Evolutionary conservation across 345 rosid species (phyloP).

Genomic region (Acer negundo): DNA sequence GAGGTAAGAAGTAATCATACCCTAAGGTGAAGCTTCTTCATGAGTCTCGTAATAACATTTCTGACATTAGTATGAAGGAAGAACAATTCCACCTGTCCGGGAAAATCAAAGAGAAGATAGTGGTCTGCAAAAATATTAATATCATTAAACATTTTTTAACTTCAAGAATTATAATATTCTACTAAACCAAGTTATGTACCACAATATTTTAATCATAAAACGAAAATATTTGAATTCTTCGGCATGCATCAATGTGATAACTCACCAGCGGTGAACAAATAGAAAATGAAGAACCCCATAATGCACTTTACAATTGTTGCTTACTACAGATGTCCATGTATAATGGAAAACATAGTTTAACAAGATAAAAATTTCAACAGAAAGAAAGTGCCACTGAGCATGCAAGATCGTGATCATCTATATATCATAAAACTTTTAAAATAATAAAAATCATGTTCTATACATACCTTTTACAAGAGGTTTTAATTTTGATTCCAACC

Average conservation of each 20-base stretch:
- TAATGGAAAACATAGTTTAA: background rate
- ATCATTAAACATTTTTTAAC: slow-evolving; percentile 10
- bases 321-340: background rate
- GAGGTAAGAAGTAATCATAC: slow-evolving; percentile 44
- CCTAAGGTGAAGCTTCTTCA: slow-evolving; percentile 74
- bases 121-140: slow-evolving; percentile 65
- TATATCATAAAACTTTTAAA: background rate
- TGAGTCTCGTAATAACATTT: slow-evolving; percentile 69
- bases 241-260: background rate
- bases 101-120: slow-evolving; percentile 94
- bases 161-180: background rate
- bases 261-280: background rate
- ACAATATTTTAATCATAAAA: background rate
- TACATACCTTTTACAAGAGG: slow-evolving; percentile 79
- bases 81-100: slow-evolving; percentile 95
- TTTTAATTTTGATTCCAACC: slow-evolving; percentile 79
- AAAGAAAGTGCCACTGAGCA: background rate
- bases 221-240: background rate
- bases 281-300: background rate
- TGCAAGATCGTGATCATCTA: background rate
- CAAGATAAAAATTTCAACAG: background rate
- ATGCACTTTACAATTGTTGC: background rate
- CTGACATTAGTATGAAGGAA: slow-evolving; percentile 80
- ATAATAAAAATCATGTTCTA: background rate
- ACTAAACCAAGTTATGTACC: background rate